These are phyloP conservation scores for Curvularia sp. DNA, from an alignment of 2,329 filamentous ascomycete species.

Conservation along the genomic window DNA sequence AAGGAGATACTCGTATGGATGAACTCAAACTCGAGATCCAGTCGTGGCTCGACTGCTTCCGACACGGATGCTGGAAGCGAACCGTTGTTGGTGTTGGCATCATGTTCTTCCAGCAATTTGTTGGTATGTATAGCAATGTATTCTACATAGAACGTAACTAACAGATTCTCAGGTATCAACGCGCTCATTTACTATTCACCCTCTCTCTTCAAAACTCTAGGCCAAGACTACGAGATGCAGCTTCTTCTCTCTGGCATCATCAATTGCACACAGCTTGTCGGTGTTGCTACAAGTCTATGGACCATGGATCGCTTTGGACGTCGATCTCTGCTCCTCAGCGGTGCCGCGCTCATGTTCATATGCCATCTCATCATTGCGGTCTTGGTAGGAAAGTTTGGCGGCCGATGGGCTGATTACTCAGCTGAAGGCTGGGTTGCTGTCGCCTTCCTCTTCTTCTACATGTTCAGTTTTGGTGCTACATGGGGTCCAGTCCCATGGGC, in stretches of 20 bases:
- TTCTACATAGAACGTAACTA: neutral
- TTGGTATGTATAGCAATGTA: slow-evolving; percentile 37
- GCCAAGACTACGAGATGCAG: slow-evolving; percentile 59
- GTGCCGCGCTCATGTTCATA: slow-evolving; percentile 56
- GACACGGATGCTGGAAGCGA: slow-evolving; percentile 53
- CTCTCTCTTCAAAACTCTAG: slow-evolving; percentile 65
- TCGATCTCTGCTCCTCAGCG: slow-evolving; percentile 50
- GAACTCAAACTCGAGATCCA: slow-evolving; percentile 55
- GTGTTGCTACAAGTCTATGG: slow-evolving; percentile 52
- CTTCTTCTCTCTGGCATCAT: slow-evolving; percentile 72
- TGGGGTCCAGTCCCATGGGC: slow-evolving; percentile 63
- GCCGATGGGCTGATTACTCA: slow-evolving; percentile 60
- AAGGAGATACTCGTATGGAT: slow-evolving; percentile 40
- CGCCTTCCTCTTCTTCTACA: slow-evolving; percentile 67
- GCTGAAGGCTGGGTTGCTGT: slow-evolving; percentile 64
- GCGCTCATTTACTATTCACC: slow-evolving; percentile 68
- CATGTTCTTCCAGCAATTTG: slow-evolving; percentile 54
- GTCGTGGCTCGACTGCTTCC: slow-evolving; percentile 59
- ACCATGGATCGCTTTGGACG: slow-evolving; percentile 54
- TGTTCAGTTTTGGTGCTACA: slow-evolving; percentile 66
- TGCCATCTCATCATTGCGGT: slow-evolving; percentile 64
- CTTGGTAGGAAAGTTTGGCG: slow-evolving; percentile 61
- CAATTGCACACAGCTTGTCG: slow-evolving; percentile 56
- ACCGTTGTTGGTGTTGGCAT: slow-evolving; percentile 52
- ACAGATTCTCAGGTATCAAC: slow-evolving; percentile 34